phyloP scores from a whole-genome alignment of 73 alveolate genomes.

The Tetrahymena malaccensis region DNA sequence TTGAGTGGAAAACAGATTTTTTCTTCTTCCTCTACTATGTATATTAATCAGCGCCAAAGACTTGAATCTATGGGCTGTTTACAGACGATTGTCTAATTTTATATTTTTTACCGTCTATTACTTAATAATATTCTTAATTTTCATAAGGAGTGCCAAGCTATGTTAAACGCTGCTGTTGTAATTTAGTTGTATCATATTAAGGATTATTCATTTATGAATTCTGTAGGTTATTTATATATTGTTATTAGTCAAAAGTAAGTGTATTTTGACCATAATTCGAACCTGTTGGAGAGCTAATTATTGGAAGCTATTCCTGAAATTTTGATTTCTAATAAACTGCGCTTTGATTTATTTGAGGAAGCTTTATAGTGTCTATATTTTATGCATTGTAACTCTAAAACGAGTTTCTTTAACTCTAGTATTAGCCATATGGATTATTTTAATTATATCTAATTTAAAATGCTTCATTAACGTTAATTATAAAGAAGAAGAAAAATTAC shows the following conservation, averaged over 20 bases:
- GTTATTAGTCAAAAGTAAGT: background rate
- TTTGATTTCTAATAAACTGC: background rate
- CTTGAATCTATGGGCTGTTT: background rate
- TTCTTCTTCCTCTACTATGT: background rate
- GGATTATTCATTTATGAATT: background rate
- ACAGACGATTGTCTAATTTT: background rate
- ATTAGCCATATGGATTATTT: background rate
- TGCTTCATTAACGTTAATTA: no score
- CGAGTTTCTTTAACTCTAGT: background rate
- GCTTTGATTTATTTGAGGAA: background rate
- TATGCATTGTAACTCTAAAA: background rate
- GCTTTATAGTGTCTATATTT: background rate
- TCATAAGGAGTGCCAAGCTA: background rate
- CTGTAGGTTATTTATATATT: no score
- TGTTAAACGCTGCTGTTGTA: background rate
- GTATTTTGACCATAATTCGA: background rate
- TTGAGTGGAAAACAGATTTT: background rate
- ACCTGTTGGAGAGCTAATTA: background rate
- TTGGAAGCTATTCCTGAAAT: background rate
- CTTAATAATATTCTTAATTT: background rate
- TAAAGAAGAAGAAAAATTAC: background rate
- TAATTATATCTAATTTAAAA: background rate
- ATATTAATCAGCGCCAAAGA: background rate
- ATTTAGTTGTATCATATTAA: background rate
- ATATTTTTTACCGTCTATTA: background rate